A percentile compares a stretch with the other conserved stretches of the same genome.
Evolutionary conservation across 495 filamentous ascomycete genomes (phyloP).

Genomic region (Pseudomonodictys pantanalensis): DNA sequence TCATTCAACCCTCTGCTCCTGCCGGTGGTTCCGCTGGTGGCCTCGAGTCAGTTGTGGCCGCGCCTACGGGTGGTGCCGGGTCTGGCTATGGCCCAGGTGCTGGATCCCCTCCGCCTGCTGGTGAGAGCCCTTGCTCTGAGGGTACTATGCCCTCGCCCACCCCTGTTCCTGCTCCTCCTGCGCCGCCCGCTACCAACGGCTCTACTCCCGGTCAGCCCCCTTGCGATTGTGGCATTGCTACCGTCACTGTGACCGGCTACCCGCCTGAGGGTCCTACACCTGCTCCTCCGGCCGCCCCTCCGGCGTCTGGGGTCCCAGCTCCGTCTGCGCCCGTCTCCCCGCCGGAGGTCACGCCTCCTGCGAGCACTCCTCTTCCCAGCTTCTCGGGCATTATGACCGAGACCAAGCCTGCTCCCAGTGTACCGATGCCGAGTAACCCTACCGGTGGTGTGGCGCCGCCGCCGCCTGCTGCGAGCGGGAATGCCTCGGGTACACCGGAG

Average conservation of each 20-base stretch:
- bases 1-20: neutral
- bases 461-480: neutral
- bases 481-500: no score
- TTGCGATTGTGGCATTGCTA: slow-evolving; percentile 16
- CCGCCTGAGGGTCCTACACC: neutral
- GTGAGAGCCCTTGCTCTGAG: slow-evolving; percentile 3
- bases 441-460: neutral
- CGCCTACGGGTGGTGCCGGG: slow-evolving; percentile 1
- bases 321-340: slow-evolving; percentile 1
- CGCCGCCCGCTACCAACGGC: neutral
- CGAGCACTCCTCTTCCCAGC: neutral
- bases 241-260: slow-evolving; percentile 15
- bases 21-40: slow-evolving; percentile 12
- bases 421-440: neutral
- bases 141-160: neutral
- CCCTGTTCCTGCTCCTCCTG: neutral
- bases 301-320: neutral
- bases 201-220: neutral
- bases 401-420: slow-evolving; percentile 7
- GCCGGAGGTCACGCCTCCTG: neutral
- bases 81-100: neutral
- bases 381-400: slow-evolving; percentile 7
- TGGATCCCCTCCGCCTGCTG: neutral
- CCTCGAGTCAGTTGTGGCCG: slow-evolving; percentile 5
- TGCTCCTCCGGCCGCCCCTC: neutral